Base-by-base conservation (phyloP, 2,329 filamentous ascomycete species). In the Ceratocystiopsis brevicomis region DNA sequence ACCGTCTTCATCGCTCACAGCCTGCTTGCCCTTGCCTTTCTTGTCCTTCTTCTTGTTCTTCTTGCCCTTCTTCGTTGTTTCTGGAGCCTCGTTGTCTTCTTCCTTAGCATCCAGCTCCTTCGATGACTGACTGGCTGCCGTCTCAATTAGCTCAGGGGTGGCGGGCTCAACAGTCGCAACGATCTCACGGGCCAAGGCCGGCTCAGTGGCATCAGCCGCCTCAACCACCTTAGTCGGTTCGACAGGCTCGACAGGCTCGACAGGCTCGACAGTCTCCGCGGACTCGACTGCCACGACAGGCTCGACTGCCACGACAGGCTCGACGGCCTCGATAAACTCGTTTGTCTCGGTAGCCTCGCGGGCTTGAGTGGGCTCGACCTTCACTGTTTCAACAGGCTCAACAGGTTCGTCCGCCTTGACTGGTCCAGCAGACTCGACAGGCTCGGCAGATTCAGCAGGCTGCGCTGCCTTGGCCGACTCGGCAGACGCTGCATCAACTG, bases 291-390 rank as follows among this genome's bases (percentile, higher is more conserved):
- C 12, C 15, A 18, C 43, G 37, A 43, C 32, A 33, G 32, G 32
- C 32, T 33, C 32, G 32, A 14, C 32, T 3, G 32, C 3, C 13
- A 8, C 32, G 13, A 12, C 30, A 32, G 30, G 30, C 30, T 32
- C 30, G 30, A 12, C 30, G 12, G 30, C 6, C 30, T 32, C 30
- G 30, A 32, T 12, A 32, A 12, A 12, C 12, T 32, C 30, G 12
- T 6, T 12, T 6, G 30, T 6, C 30, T 32, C 30, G 30, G 12
- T 6, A 32, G 30, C 6, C 30, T 32, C 30, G 30, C 6, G 6
- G 12, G 30, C 6, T 47, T 44, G 35, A 48, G 33, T 45, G 46
- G 42, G 50, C 50, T 44, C 30, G 30, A 32, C n/a, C n/a, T n/a
- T n/a, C n/a, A n/a, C n/a, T n/a, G n/a, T n/a, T 3, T 33, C 32